Percentiles rank a stretch among this genome's conserved stretches.
Conservation (phyloP, 805 yeast species). For the Lachancea nothofagi region DNA sequence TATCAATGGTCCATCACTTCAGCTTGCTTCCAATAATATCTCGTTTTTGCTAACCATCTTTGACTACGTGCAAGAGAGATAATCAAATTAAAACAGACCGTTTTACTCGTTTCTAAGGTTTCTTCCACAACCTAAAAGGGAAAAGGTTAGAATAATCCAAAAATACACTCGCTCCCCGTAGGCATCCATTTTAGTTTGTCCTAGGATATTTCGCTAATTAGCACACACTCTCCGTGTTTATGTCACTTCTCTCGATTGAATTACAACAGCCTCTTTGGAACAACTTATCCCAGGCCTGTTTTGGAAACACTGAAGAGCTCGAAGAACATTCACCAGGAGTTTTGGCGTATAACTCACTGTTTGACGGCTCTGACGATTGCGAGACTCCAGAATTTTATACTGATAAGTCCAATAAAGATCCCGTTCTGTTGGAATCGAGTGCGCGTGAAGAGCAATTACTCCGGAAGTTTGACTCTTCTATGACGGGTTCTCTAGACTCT, state of each 20-base stretch:
- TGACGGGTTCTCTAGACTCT: conserved; percentile 1
- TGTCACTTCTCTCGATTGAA: conserved; percentile 4
- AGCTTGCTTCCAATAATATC: no score
- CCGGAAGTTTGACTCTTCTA: conserved; percentile 2
- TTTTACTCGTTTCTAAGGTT: no score
- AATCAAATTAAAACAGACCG: no score
- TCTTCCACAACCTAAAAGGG: no score
- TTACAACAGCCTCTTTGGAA: conserved; percentile 1
- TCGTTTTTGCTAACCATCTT: no score
- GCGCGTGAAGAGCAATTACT: conserved; percentile 2
- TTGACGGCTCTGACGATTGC: conserved; percentile 1
- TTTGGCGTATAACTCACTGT: conserved; percentile 1
- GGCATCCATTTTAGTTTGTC: no score
- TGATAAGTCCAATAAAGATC: conserved; percentile 1
- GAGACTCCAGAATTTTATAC: conserved; percentile 1
- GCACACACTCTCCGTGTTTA: neutral
- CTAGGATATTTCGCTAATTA: neutral
- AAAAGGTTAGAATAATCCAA: no score
- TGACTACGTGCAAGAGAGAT: no score
- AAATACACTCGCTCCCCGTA: neutral
- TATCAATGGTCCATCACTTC: no score
- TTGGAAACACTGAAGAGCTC: conserved; percentile 1
- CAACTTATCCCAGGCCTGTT: conserved; percentile 1
- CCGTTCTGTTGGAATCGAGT: conserved; percentile 3
- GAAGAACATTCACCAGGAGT: conserved; percentile 1